Percentiles rank a stretch among this genome's conserved stretches.
These are phyloP conservation scores for Starmerella powellii DNA, from an alignment of 805 yeast species.

Conservation along the genomic window DNA sequence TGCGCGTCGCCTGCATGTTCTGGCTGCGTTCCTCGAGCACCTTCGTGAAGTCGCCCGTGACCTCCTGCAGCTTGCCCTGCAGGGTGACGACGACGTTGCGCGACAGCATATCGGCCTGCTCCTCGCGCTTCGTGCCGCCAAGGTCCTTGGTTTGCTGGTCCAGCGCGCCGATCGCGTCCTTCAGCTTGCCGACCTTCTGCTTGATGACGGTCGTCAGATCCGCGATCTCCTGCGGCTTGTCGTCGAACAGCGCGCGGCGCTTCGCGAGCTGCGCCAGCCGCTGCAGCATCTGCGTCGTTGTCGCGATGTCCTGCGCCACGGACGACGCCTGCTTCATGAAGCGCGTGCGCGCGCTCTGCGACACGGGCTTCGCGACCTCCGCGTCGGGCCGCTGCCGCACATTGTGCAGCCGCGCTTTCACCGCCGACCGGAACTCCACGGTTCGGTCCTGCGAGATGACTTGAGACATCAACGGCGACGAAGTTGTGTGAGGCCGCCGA, in stretches of 20 bases:
- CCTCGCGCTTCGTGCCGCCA: conserved; percentile 31
- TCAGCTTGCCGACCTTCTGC: conserved; percentile 77
- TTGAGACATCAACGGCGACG: conserved; percentile 12
- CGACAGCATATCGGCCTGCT: conserved; percentile 52
- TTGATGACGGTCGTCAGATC: conserved; percentile 73
- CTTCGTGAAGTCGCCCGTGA: conserved; percentile 78
- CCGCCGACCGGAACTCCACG: conserved; percentile 85
- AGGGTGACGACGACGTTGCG: conserved; percentile 77
- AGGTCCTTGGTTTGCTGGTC: conserved; percentile 40
- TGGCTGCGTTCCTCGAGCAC: conserved; percentile 83
- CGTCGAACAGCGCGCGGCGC: conserved; percentile 83
- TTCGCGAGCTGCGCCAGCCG: conserved; percentile 78
- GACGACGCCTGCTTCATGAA: conserved; percentile 60
- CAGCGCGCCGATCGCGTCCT: conserved; percentile 51
- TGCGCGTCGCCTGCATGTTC: conserved; percentile 65
- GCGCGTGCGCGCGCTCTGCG: conserved; percentile 31
- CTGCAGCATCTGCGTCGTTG: conserved; percentile 67
- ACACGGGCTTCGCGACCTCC: conserved; percentile 7
- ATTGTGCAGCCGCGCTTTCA: conserved; percentile 56
- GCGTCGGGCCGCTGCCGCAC: conserved; percentile 25
- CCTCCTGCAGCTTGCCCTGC: conserved; percentile 81
- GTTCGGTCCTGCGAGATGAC: conserved; percentile 59
- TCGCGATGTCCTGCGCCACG: conserved; percentile 81
- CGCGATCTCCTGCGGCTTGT: conserved; percentile 84
- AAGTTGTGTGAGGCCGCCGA: too few relatives aligned